Evolutionary conservation across 495 filamentous ascomycete genomes (phyloP).

Genomic region (Daldinia grandis): DNA sequence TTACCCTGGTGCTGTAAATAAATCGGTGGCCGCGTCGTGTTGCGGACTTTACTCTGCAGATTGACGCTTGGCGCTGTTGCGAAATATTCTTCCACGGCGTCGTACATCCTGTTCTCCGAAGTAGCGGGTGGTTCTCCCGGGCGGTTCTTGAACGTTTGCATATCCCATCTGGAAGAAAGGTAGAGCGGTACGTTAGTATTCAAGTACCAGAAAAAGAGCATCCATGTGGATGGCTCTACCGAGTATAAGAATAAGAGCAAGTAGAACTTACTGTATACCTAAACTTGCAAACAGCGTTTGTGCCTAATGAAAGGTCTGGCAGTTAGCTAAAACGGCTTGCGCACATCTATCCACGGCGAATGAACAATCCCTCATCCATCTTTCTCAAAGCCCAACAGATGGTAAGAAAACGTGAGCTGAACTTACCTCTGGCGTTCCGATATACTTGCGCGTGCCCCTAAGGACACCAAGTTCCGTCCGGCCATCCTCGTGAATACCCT

Average conservation of each 20-base stretch:
- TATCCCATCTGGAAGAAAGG: conserved; percentile 44
- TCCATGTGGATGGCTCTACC: neutral
- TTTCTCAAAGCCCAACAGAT: neutral
- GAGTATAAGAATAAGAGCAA: neutral
- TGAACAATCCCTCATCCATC: neutral
- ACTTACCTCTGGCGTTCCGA: conserved; percentile 89
- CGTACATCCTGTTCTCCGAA: conserved; percentile 60
- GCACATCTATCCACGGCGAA: neutral
- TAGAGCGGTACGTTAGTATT: neutral
- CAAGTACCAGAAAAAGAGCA: neutral
- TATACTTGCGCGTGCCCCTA: conserved; percentile 88
- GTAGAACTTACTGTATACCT: conserved; percentile 65
- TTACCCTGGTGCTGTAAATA: conserved; percentile 88
- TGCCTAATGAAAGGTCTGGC: conserved; percentile 59
- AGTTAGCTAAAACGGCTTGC: conserved; percentile 2
- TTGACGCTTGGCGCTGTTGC: conserved; percentile 52
- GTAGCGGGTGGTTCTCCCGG: conserved; percentile 34
- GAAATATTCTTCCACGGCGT: conserved; percentile 80
- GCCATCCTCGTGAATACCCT: conserved; percentile 77
- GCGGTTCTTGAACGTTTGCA: conserved; percentile 48
- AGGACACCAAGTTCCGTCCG: conserved; percentile 88
- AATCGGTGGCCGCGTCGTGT: conserved; percentile 78
- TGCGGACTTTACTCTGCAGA: conserved; percentile 62
- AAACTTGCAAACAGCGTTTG: conserved; percentile 79
- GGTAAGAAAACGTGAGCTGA: neutral